Base-by-base conservation (phyloP, 345 rosid genomes). In the Hibiscus syriacus region DNA sequence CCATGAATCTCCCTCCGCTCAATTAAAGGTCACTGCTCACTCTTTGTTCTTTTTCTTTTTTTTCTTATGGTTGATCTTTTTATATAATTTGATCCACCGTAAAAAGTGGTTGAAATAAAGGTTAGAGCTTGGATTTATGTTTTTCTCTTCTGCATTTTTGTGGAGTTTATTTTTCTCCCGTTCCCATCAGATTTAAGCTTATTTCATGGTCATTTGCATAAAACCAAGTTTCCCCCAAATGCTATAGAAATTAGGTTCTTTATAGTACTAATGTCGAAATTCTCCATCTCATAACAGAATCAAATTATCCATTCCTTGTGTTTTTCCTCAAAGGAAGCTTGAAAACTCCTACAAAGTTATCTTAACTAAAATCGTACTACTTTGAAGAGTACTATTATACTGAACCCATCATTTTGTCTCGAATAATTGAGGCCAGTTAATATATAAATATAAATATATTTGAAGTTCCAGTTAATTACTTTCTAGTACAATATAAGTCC, bases 1-100 rank as follows among this genome's bases (percentile, higher is more conserved):
- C 60, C 64, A 67, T 39, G 82, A 78, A 10, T 76, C 81, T 3
- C 72, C 65, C 60, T 34, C 70, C 4, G 5, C 57, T 72, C 77
- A 68, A 66, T 65, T 72, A 41, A 25, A 67, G n/a, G 80, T 76
- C 6, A 46, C 11, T 53, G n/a, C n/a, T n/a, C n/a, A n/a, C n/a
- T 25, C 39, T 2, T 0, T 10, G 11, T 53, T 14, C 6, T 46
- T 46, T 16, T 1, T 5, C 48, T 55, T 48, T 5, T 49, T 7
- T 27, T 6, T 14, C 2, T 0, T 20, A n/a, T n/a, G n/a, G 12
- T 39, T 39, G 45, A 39, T 8, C 9, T 58, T 17, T 32, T 32
- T 58, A 58, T n/a, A n/a, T n/a, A n/a, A n/a, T n/a, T n/a, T n/a
- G n/a, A n/a, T n/a, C n/a, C n/a, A 29, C 41, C 23, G n/a, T 30